Base-by-base conservation (phyloP, 495 filamentous ascomycete genomes). In the Podospora pseudocomata region DNA sequence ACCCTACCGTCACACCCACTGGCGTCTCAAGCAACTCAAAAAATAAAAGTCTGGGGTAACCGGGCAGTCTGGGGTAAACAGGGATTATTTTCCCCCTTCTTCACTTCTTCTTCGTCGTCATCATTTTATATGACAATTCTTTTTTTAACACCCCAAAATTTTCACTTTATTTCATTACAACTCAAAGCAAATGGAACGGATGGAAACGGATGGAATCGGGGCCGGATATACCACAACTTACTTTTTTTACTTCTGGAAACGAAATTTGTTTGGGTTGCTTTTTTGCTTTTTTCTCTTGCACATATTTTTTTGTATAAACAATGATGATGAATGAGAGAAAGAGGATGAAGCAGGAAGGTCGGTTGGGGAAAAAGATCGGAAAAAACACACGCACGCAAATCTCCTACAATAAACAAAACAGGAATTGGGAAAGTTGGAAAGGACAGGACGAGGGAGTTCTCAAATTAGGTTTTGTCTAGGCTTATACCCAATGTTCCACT, bases 221-320 rank as follows among this genome's bases (percentile, higher is more conserved):
- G 39, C 7, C 39, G 39, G 39, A 49, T 49, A 49, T 49, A 49
- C 39, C 39, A 49, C 13, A 32, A 32, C 30, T 23, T 23, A 32
- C 30, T 32, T 23, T 23, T 23, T 23, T 23, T 1, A 23, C 4
- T 32, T 49, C 13, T 49, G 39, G 39, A 49, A 49, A 49, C 15
- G 39, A 11, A 3, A 13, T 13, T 49, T 39, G 34, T 39, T 13
- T 18, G 39, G 39, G 9, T 49, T 49, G 39, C 1, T 26, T 32
- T 59, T 56, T 23, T 57, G 18, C 20, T 65, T 9, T 27, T n/a
- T 53, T 53, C 15, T 61, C 57, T 64, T 64, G 34, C 19, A 26
- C 19, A 11, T 11, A n/a, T 23, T 30, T 60, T 60, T 53, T 13
- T 32, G n/a, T 19, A 57, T 6, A 6, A 11, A 49, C 39, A 11